These are phyloP conservation scores for Inga oerstediana DNA, from an alignment of 306 rosid genomes.

Conservation along the genomic window DNA sequence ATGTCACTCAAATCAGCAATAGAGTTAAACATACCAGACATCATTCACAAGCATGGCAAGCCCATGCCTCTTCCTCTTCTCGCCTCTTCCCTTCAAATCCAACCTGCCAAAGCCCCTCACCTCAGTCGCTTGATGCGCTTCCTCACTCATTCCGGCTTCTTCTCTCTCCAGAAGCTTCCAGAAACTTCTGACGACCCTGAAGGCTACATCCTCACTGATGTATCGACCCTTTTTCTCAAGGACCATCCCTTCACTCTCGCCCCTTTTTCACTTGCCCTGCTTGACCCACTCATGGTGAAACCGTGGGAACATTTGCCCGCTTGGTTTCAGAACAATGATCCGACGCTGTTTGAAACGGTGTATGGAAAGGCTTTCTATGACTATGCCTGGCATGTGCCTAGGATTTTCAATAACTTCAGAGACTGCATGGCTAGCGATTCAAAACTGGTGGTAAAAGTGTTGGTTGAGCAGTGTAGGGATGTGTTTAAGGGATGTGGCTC, in stretches of 20 bases:
- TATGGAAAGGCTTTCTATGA: slow-evolving; percentile 50
- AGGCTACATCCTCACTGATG: slow-evolving; percentile 36
- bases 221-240: slow-evolving; percentile 38
- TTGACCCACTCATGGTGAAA: slow-evolving; percentile 21
- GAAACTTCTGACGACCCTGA: not conserved
- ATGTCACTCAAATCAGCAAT: slow-evolving; percentile 34
- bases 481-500: slow-evolving; percentile 38
- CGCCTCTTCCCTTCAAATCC: slow-evolving; percentile 31
- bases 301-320: slow-evolving; percentile 29
- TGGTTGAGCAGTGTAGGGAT: slow-evolving; percentile 29
- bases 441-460: not conserved
- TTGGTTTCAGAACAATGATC: slow-evolving; percentile 49
- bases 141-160: slow-evolving; percentile 43
- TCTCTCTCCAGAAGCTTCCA: slow-evolving; percentile 2
- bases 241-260: slow-evolving; percentile 19
- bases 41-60: slow-evolving; percentile 47
- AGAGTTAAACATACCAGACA: slow-evolving; percentile 28
- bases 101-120: slow-evolving; percentile 31
- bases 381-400: not conserved
- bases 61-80: slow-evolving; percentile 54
- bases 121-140: slow-evolving; percentile 48
- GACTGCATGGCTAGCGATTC: slow-evolving; percentile 48
- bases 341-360: slow-evolving; percentile 43
- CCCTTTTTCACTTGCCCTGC: slow-evolving; percentile 12
- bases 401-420: not conserved